phyloP scores from a whole-genome alignment of 805 yeast genomes.

The Candida yuanshanica region DNA sequence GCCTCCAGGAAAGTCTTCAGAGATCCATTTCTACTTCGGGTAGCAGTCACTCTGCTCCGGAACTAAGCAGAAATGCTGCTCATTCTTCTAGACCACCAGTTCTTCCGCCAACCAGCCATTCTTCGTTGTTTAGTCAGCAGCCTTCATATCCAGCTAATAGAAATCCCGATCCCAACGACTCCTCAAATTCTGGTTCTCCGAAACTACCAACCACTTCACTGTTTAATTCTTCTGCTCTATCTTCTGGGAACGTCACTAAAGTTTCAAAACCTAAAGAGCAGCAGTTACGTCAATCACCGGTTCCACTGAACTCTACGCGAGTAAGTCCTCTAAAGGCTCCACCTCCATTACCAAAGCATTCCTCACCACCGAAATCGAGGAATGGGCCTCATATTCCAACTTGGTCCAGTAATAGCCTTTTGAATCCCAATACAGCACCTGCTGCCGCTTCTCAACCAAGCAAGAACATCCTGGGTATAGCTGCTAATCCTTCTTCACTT shows the following conservation, averaged over 20 bases:
- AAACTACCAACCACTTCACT: no score
- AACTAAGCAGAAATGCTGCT: not conserved
- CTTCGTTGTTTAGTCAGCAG: not conserved
- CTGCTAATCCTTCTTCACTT: not conserved
- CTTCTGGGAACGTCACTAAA: no score
- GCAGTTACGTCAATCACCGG: no score
- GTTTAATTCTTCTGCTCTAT: not conserved
- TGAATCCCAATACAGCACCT: not conserved
- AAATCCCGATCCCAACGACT: not conserved
- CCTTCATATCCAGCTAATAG: not conserved
- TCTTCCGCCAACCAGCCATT: not conserved
- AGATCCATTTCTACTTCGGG: not conserved
- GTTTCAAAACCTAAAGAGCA: no score
- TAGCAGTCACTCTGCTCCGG: not conserved
- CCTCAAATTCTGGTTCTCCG: not conserved
- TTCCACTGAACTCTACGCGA: not conserved
- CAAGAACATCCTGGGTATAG: not conserved
- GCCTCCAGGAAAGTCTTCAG: not conserved
- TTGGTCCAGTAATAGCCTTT: not conserved
- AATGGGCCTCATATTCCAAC: not conserved
- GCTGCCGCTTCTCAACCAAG: not conserved
- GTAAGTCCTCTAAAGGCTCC: not conserved
- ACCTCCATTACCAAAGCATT: not conserved
- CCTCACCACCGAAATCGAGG: not conserved
- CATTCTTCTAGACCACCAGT: not conserved